These are phyloP conservation scores for Creolimax fragrantissima DNA, from an alignment of 78 protist species.

Conservation along the genomic window DNA sequence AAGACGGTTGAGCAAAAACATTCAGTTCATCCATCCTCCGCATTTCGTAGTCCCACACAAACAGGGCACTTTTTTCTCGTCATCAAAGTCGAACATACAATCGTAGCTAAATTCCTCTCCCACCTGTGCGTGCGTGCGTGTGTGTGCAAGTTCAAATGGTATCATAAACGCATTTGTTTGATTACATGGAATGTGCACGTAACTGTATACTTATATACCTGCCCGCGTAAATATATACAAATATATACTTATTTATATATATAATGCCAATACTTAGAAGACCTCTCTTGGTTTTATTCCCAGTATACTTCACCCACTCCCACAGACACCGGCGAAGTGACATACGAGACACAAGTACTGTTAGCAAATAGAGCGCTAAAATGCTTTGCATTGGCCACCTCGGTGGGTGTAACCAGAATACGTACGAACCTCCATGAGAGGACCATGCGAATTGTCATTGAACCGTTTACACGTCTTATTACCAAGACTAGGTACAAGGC, in stretches of 20 bases:
- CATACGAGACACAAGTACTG: not conserved
- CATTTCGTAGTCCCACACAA: constrained; percentile 8
- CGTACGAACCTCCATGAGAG: not conserved
- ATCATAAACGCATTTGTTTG: too few species aligned
- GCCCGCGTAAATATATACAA: not conserved
- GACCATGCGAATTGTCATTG: not conserved
- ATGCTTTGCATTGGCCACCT: not conserved
- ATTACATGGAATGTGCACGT: not conserved
- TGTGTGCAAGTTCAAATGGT: too few species aligned
- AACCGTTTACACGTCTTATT: not conserved
- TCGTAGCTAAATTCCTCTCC: constrained; percentile 27
- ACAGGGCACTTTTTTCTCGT: constrained; percentile 1
- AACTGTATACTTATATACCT: not conserved
- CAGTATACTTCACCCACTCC: not conserved
- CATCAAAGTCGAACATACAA: constrained; percentile 11
- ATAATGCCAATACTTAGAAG: not conserved
- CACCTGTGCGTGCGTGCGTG: not conserved
- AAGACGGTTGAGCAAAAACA: not conserved
- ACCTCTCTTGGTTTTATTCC: too few species aligned
- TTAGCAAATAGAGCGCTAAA: not conserved
- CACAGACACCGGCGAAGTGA: not conserved
- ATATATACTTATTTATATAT: not conserved
- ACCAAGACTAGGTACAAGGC: not conserved
- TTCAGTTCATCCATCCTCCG: constrained; percentile 15
- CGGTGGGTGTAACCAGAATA: not conserved